Evolutionary conservation across 2,329 filamentous ascomycete genomes (phyloP), one percentile per base, ranked within the genome.

Genomic region (Botrytis squamosa): DNA sequence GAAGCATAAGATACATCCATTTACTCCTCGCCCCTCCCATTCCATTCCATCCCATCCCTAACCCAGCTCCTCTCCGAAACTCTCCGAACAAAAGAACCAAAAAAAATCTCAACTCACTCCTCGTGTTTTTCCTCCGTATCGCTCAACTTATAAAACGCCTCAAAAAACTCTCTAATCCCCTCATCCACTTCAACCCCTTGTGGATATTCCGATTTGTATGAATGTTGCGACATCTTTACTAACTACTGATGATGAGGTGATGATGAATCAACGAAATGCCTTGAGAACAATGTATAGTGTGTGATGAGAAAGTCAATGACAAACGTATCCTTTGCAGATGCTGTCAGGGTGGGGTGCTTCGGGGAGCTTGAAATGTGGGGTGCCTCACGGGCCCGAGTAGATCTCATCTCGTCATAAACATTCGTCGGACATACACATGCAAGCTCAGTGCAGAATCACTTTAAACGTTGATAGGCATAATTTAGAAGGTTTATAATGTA

Each of bases 141-240:
- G 75, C 90, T 88, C 16, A 74, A 77, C 75, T 91, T 88, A 82
- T 88, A 95, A 4, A 88, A 85, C 66, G 90, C 93, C 80, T 95
- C 92, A 84, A 92, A 94, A 77, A 91, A 87, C 80, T 88, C 87
- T 42, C 83, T 83, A 79, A 90, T 92, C 77, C 91, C 86, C 78
- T 87, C 84, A 73, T 91, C 84, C 67, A 92, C 57, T 16, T 71
- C 33, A 6, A 42, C 10, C 1, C 36, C 65, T 18, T 55, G 6
- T 2, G 65, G 65, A 29, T 68, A 68, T 8, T 12, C 20, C 25
- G 65, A 68, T 42, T n/a, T 38, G 20, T 68, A 68, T 12, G 65
- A 40, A 57, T 57, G 65, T 16, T 29, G 20, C 20, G 42, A 18
- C 44, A 66, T 66, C 22, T 46, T 65, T n/a, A 0, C 8, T 25